A percentile compares a stretch with the other conserved stretches of the same genome.
Evolutionary conservation across 2,329 filamentous ascomycete species (phyloP).

Genomic region (Trichoderma polysporum): DNA sequence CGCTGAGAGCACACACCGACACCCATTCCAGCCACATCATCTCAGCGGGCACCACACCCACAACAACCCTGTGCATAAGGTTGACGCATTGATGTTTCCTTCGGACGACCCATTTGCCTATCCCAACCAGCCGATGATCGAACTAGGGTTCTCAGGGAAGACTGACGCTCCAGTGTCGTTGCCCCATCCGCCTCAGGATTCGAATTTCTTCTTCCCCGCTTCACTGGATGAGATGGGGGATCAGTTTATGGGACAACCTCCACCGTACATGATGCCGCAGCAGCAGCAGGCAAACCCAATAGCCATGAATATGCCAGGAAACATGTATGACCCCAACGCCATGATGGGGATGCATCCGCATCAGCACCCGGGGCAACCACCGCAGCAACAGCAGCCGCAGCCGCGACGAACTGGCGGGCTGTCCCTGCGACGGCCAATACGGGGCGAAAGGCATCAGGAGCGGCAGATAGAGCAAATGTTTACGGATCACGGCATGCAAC

Average conservation of each 20-base stretch:
- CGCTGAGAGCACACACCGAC: conserved; percentile 41
- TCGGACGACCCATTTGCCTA: conserved; percentile 77
- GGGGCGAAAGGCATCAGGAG: conserved; percentile 34
- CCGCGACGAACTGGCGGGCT: conserved; percentile 33
- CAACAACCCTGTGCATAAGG: conserved; percentile 59
- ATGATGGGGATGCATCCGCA: conserved; percentile 42
- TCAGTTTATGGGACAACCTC: conserved; percentile 68
- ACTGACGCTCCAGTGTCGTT: conserved; percentile 35
- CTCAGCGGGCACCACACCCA: conserved; percentile 33
- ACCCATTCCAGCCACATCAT: conserved; percentile 34
- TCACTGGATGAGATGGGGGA: conserved; percentile 68
- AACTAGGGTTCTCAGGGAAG: conserved; percentile 46
- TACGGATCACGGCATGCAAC: conserved; percentile 46
- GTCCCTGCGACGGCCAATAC: conserved; percentile 27
- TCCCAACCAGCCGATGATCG: conserved; percentile 71
- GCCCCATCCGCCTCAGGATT: conserved; percentile 36
- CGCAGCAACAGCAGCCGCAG: conserved; percentile 26
- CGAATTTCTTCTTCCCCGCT: conserved; percentile 52
- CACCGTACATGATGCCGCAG: conserved; percentile 63
- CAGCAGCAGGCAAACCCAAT: conserved; percentile 33
- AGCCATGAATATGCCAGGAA: conserved; percentile 43
- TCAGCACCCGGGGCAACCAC: too few species aligned
- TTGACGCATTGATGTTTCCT: conserved; percentile 79
- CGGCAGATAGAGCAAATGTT: conserved; percentile 52
- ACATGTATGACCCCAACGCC: conserved; percentile 46